Evolutionary conservation across 805 yeast species (phyloP), one percentile per base, ranked within the genome.

Genomic region (Starmerella gropengiesseri): DNA sequence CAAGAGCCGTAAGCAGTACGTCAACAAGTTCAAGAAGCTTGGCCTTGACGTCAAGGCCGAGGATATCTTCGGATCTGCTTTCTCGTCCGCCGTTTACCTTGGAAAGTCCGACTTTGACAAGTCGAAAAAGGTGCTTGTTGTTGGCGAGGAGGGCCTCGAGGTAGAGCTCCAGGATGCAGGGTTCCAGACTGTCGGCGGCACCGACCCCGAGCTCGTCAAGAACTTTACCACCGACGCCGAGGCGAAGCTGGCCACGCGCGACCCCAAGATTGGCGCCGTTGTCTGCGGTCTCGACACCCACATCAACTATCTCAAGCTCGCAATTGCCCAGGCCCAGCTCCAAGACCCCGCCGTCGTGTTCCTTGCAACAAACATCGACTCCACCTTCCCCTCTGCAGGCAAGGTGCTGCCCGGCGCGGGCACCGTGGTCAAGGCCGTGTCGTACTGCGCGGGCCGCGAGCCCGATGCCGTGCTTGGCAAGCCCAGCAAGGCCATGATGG

Each of bases 351-450:
- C 69, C 2, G 68, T 84, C 3, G 72, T 78, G 25, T 91, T 85
- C 61, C 68, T 91, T 50, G 97, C 96, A 18, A 91, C 97, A 5
- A 91, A 91, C 60, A 82, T 83, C 32, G 98, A 91, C 61, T 81
- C 95, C 1, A 91, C 98, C 0, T 91, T 77, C 67, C 98, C 98
- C 2, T 75, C 81, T 45, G 78, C 82, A 61, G 95, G 94, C 1
- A 68, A 74, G 53, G 72, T 83, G 37, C 70, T 91, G 38, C 94
- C 95, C 16, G 98, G 98, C 23, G 97, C 98, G 1, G 98, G 98
- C 1, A 78, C 95, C 1, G 74, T 85, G 50, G 78, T 89, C 33
- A 82, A 84, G 52, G 71, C 86, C 0, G 77, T 84, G 14, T 74
- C 83, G 2, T 75, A 64, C 51, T 78, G 89, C 11, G 64, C 83